These are phyloP conservation scores for Rhodotorula babjevae DNA, from an alignment of 768 basidiomycete genomes.

Conservation along the genomic window DNA sequence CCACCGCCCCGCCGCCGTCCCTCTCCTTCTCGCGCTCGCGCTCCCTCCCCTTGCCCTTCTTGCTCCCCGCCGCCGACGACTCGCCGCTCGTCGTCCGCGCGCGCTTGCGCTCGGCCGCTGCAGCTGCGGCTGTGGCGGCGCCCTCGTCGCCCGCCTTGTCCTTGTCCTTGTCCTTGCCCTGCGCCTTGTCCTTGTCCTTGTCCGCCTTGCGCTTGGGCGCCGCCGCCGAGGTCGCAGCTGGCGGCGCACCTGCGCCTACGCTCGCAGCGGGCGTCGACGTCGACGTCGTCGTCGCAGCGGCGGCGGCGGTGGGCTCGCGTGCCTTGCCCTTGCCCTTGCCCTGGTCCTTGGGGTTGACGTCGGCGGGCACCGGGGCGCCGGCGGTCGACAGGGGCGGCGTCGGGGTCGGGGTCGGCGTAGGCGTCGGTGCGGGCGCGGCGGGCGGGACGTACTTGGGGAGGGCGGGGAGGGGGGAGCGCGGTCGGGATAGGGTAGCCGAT, in stretches of 20 bases:
- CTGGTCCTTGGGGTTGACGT: conserved; percentile 22
- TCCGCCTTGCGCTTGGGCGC: conserved; percentile 9
- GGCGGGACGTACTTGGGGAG: conserved; percentile 36
- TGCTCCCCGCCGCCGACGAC: not conserved
- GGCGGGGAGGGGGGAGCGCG: conserved; percentile 37
- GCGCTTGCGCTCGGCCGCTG: not conserved
- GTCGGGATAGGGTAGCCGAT: conserved; percentile 37
- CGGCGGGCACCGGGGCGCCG: not conserved
- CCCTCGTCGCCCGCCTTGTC: conserved; percentile 5
- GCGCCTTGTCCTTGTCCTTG: not conserved
- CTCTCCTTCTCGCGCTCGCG: not conserved
- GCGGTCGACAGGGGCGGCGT: not conserved
- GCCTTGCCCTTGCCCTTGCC: conserved; percentile 26
- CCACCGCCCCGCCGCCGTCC: not conserved
- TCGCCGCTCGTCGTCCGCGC: conserved; percentile 4
- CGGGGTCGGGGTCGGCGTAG: not conserved
- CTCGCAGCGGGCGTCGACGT: not conserved
- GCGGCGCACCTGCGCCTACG: too few species aligned
- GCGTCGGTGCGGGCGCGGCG: conserved; percentile 8
- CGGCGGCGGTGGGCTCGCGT: not conserved
- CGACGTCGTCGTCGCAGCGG: not conserved
- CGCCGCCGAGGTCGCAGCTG: not conserved
- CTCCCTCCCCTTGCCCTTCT: not conserved
- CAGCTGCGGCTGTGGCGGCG: not conserved
- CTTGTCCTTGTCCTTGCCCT: not conserved